Conservation (phyloP, 805 yeast genomes). For the Tanozyma kutaoensis region DNA sequence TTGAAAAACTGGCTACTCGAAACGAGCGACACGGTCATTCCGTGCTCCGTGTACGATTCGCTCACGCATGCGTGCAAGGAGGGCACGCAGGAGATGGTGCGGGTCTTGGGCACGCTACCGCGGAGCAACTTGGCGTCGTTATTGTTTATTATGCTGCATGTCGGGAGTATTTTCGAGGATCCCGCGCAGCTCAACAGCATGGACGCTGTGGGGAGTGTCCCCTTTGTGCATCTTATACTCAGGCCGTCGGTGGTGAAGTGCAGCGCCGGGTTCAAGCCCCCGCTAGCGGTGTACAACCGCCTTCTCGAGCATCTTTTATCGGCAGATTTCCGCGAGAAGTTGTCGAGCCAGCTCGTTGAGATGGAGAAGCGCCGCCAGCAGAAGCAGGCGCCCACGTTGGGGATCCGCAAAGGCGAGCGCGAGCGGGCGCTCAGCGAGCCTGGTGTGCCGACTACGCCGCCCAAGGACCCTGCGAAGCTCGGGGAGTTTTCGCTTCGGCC, state of each 20-base stretch:
- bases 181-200: constrained; percentile 15
- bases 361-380: constrained; percentile 12
- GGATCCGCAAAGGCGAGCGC: constrained; percentile 8
- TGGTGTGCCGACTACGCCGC: constrained; percentile 4
- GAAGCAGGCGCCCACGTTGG: constrained; percentile 14
- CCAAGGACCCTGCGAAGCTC: constrained; percentile 2
- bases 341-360: constrained; percentile 2
- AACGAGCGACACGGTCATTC: constrained; percentile 26
- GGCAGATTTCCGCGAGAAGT: constrained; percentile 8
- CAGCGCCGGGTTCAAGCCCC: constrained; percentile 26
- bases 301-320: constrained; percentile 16
- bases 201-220: constrained; percentile 23
- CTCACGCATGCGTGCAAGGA: constrained; percentile 9
- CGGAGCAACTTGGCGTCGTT: constrained; percentile 26
- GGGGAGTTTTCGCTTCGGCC: constrained; percentile 27
- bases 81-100: constrained; percentile 7
- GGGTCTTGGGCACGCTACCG: constrained; percentile 19
- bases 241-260: constrained; percentile 25
- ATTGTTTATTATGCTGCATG: constrained; percentile 22
- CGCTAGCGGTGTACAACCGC: constrained; percentile 12
- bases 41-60: constrained; percentile 25
- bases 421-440: neutral
- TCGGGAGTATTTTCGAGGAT: constrained; percentile 8
- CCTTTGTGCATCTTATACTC: constrained; percentile 25
- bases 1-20: constrained; percentile 27